Evolutionary conservation across 164 flowering plant species (phyloP).

Genomic region (Aristolochia fimbriata): DNA sequence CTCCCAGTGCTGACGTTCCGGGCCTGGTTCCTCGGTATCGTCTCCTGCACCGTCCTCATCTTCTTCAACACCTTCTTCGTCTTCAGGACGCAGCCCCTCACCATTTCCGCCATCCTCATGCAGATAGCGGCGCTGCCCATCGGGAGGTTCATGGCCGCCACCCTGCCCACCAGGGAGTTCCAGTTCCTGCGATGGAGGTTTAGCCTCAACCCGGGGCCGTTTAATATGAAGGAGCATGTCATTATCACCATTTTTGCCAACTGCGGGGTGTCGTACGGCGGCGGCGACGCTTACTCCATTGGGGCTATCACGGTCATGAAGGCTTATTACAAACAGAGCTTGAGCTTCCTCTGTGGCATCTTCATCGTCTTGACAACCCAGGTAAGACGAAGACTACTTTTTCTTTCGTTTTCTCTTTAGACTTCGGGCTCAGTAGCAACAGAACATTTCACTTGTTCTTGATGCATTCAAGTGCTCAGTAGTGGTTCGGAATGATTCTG

Average conservation of each 20-base stretch:
- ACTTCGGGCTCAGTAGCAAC: too few species aligned
- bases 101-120: slow-evolving; percentile 75
- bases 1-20: slow-evolving; percentile 88
- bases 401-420: too few species aligned
- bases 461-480: too few species aligned
- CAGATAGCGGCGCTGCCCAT: slow-evolving; percentile 75
- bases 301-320: slow-evolving; percentile 89
- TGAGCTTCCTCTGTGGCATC: slow-evolving; percentile 53
- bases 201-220: slow-evolving; percentile 81
- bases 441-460: too few species aligned
- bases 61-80: slow-evolving; percentile 93
- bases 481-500: too few species aligned
- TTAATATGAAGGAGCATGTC: slow-evolving; percentile 95
- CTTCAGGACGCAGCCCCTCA: slow-evolving; percentile 75
- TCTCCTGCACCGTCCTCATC: slow-evolving; percentile 54
- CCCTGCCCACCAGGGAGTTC: slow-evolving; percentile 37
- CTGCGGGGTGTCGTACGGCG: slow-evolving; percentile 71
- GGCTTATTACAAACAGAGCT: slow-evolving; percentile 65
- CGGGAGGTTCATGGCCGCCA: slow-evolving; percentile 74
- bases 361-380: slow-evolving; percentile 77
- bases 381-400: slow-evolving; percentile 19
- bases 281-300: slow-evolving; percentile 87
- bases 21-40: slow-evolving; percentile 67
- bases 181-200: slow-evolving; percentile 36
- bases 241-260: slow-evolving; percentile 87